Percentiles rank a stretch among this genome's conserved stretches.
Conservation (phyloP, 805 yeast species). For the Ogataea saltuana region DNA sequence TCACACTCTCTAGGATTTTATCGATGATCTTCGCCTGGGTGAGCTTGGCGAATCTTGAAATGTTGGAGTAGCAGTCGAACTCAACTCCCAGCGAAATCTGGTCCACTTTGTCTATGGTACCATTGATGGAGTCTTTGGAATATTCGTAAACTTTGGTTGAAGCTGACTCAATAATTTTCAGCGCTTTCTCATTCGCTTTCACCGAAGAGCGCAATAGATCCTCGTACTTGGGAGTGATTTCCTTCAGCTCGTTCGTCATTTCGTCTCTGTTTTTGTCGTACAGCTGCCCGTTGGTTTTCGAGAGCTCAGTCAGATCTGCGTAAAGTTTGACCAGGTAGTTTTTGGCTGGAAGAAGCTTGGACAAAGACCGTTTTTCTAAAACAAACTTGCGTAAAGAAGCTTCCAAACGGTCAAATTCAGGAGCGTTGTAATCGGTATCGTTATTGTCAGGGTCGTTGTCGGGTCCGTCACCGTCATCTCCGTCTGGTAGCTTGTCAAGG, state of each 20-base stretch:
- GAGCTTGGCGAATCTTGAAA: constrained; percentile 66
- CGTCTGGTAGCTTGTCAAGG: constrained; percentile 37
- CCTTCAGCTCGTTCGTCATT: constrained; percentile 50
- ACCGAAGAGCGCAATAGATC: constrained; percentile 51
- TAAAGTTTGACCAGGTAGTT: constrained; percentile 75
- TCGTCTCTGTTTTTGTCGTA: constrained; percentile 51
- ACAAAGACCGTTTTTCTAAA: constrained; percentile 82
- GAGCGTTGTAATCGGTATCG: constrained; percentile 41
- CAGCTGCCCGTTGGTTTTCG: constrained; percentile 61
- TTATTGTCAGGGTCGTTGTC: constrained; percentile 33
- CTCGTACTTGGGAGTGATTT: constrained; percentile 66
- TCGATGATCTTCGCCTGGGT: constrained; percentile 70
- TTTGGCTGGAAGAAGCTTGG: constrained; percentile 91
- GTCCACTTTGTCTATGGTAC: constrained; percentile 48
- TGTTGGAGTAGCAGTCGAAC: constrained; percentile 62
- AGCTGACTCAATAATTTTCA: constrained; percentile 60
- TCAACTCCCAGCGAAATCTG: constrained; percentile 38
- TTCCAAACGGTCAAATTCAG: constrained; percentile 82
- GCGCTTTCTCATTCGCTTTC: constrained; percentile 58
- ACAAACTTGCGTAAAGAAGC: constrained; percentile 83
- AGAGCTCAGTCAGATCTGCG: constrained; percentile 60
- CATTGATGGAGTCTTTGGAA: constrained; percentile 54
- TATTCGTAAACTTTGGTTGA: constrained; percentile 58
- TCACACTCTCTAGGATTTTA: constrained; percentile 64
- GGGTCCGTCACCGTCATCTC: constrained; percentile 35